Evolutionary conservation across 495 filamentous ascomycete genomes (phyloP).

Genomic region (Aspergillus bertholletiae): DNA sequence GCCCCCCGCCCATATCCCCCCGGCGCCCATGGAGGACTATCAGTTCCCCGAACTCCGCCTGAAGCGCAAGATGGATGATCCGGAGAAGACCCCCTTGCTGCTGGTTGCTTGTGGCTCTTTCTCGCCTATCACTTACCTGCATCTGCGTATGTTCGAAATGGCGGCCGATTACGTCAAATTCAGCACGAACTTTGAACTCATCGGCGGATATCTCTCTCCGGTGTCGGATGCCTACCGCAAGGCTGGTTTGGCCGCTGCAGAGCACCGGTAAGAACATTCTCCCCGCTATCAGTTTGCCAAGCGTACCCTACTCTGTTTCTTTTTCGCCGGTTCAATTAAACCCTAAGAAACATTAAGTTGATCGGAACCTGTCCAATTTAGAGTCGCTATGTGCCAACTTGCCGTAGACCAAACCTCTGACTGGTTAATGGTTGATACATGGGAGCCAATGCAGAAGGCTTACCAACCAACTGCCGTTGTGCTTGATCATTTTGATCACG

Average conservation of each 20-base stretch:
- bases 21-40: constrained; percentile 53
- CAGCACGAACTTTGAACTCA: constrained; percentile 79
- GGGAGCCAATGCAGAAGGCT: constrained; percentile 67
- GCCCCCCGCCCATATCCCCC: constrained; percentile 16
- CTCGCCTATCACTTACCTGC: constrained; percentile 76
- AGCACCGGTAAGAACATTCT: constrained; percentile 56
- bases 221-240: constrained; percentile 91
- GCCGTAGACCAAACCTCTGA: constrained; percentile 71
- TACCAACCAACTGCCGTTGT: constrained; percentile 89
- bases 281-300: not conserved
- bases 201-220: constrained; percentile 78
- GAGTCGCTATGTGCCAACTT: constrained; percentile 67
- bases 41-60: constrained; percentile 70
- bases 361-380: constrained; percentile 13
- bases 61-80: constrained; percentile 61
- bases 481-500: constrained; percentile 82
- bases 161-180: constrained; percentile 76
- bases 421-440: constrained; percentile 86
- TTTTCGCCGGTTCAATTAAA: too few species aligned
- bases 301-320: not conserved
- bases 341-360: not conserved
- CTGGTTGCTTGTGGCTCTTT: constrained; percentile 91
- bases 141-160: constrained; percentile 94
- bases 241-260: constrained; percentile 71
- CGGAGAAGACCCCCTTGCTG: constrained; percentile 71